Percentiles rank a stretch among this genome's conserved stretches.
These are phyloP conservation scores for Coemansia sp. DNA, from an alignment of 371 early-diverging fungal species.

Conservation along the genomic window DNA sequence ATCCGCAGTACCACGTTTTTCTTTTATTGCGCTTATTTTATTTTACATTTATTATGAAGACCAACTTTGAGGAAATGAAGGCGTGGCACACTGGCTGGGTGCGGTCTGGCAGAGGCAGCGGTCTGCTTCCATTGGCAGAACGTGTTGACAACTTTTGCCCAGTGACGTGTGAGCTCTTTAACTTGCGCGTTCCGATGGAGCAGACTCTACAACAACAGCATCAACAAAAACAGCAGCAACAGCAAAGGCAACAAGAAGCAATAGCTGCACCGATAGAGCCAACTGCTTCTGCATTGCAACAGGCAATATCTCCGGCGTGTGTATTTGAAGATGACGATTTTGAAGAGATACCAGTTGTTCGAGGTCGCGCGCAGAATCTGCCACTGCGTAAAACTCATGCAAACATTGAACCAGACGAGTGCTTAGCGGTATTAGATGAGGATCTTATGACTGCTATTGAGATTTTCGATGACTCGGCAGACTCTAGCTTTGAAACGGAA, in stretches of 20 bases:
- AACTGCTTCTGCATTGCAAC: not conserved
- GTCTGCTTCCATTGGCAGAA: slow-evolving; percentile 5
- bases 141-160: slow-evolving; percentile 13
- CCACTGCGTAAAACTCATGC: not conserved
- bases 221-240: not conserved
- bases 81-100: slow-evolving; percentile 35
- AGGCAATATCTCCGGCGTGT: not conserved
- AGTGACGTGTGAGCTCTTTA: slow-evolving; percentile 22
- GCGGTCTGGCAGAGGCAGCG: slow-evolving; percentile 19
- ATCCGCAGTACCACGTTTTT: not conserved
- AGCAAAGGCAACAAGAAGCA: not conserved
- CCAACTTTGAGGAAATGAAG: slow-evolving; percentile 29
- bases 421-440: slow-evolving; percentile 7
- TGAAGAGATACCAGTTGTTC: slow-evolving; percentile 4
- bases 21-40: not conserved
- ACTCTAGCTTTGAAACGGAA: not conserved
- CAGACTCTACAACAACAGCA: slow-evolving; percentile 14
- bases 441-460: slow-evolving; percentile 29
- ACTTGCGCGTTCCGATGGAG: slow-evolving; percentile 34
- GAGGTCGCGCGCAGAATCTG: not conserved
- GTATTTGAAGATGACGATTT: slow-evolving; percentile 23
- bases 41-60: slow-evolving; percentile 25
- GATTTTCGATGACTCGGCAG: slow-evolving; percentile 22
- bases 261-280: not conserved
- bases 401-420: not conserved